A percentile compares a stretch with the other conserved stretches of the same genome.
Conservation (phyloP, 2,329 filamentous ascomycete genomes). For the Epichloe bromicola region DNA sequence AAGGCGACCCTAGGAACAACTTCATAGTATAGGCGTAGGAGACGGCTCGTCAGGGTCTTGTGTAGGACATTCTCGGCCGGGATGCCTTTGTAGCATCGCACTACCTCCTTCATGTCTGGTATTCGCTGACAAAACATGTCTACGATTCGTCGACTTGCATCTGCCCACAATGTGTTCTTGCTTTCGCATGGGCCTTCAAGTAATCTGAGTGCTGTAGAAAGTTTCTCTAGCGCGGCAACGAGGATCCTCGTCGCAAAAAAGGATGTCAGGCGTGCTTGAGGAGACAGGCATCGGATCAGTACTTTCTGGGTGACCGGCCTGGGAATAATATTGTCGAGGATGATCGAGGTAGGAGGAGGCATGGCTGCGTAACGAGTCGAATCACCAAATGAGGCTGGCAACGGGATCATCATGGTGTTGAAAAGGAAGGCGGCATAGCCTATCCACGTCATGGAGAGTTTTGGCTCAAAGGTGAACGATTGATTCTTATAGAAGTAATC, state of each 20-base stretch:
- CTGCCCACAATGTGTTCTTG: conserved; percentile 46
- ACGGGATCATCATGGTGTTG: conserved; percentile 59
- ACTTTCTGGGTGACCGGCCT: conserved; percentile 69
- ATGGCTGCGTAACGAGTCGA: conserved; percentile 44
- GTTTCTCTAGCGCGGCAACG: conserved; percentile 65
- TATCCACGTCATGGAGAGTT: conserved; percentile 86
- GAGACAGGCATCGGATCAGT: conserved; percentile 64
- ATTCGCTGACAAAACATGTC: conserved; percentile 67
- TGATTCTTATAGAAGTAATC: conserved; percentile 75
- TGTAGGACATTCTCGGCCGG: conserved; percentile 58
- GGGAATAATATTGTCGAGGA: conserved; percentile 79
- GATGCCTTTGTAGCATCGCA: conserved; percentile 59
- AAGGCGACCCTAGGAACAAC: conserved; percentile 66
- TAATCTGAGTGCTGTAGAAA: conserved; percentile 49
- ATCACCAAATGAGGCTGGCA: conserved; percentile 62
- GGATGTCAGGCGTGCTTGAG: conserved; percentile 65
- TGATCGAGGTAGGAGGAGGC: conserved; percentile 65
- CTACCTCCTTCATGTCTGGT: conserved; percentile 70
- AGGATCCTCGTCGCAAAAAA: conserved; percentile 84
- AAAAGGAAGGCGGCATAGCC: conserved; percentile 85
- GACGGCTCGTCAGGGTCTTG: conserved; percentile 62
- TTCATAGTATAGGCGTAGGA: conserved; percentile 77
- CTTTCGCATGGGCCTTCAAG: conserved; percentile 34
- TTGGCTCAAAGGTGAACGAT: conserved; percentile 78
- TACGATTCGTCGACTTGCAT: conserved; percentile 53